Base-by-base conservation (phyloP, 2,329 filamentous ascomycete species). In the Colletotrichum musicola region DNA sequence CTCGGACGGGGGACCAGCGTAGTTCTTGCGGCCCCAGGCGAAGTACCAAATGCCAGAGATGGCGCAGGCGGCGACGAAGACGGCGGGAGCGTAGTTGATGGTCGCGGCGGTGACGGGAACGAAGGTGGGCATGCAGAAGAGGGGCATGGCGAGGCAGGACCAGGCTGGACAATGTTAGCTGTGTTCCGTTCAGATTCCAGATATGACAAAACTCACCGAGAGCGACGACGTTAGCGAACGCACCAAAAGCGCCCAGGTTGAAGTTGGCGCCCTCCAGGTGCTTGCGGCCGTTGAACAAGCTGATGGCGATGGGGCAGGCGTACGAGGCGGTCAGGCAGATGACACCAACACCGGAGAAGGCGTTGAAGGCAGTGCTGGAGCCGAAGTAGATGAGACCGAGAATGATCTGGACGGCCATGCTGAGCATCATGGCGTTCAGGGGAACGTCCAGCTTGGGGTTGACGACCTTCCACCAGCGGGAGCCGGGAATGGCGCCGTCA, bases 81-180 rank as follows among this genome's bases (percentile, higher is more conserved):
- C 91, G 40, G 90, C 91, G 14, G 89, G 89, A 1, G 91, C 91
- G 78, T 93, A 94, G 83, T 94, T 94, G 83, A 93, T 90, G 46
- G 82, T 85, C 18, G 80, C 76, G 6, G 85, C 78, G 0, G 84
- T 85, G 46, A 92, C 89, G 6, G 89, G 89, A n/a, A 92, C 81
- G 50, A 79, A 79, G 0, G 88, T 85, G 0, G 90, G 91, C 89
- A 92, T 92, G 79, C 89, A 93, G 83, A 93, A 93, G 16, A 93
- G 86, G 1, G 91, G 90, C 60, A 93, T 87, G 42, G 90, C 90
- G 62, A 94, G 85, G 14, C 85, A 73, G 62, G 89, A 90, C 91
- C 91, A 93, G 60, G 81, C 88, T 90, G 38, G 51, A n/a, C 56
- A 14, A 58, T 66, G 73, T 80, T 72, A 80, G 77, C 71, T 3